Evolutionary conservation across 768 basidiomycete genomes (phyloP).

Genomic region (Mrakia blollopis): DNA sequence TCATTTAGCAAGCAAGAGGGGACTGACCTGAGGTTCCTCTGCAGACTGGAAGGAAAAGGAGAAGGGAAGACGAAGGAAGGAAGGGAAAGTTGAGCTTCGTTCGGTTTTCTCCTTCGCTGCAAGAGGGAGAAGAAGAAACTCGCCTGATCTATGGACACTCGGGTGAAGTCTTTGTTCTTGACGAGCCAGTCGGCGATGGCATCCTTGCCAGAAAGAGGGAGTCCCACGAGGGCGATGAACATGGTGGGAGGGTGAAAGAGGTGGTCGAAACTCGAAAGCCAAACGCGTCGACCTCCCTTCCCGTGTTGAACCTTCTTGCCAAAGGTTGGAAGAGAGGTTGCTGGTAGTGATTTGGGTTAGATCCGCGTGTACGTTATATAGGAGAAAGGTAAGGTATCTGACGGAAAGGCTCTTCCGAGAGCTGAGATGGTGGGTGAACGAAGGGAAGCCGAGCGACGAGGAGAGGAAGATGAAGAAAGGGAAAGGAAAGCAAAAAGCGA

Average conservation of each 20-base stretch:
- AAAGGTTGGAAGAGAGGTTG: too few species aligned
- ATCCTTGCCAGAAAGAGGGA: constrained; percentile 45
- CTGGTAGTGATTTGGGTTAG: too few species aligned
- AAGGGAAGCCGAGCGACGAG: too few species aligned
- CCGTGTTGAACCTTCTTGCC: too few species aligned
- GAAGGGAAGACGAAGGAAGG: background rate
- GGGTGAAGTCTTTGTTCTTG: constrained; percentile 40
- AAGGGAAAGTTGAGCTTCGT: constrained; percentile 7
- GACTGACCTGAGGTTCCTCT: background rate
- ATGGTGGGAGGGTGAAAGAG: background rate
- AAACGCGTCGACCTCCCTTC: background rate
- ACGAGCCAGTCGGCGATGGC: constrained; percentile 44
- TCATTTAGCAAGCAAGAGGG: too few species aligned
- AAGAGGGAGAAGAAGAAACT: background rate
- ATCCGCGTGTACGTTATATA: too few species aligned
- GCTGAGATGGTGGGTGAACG: too few species aligned
- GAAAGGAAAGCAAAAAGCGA: too few species aligned
- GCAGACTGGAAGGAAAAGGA: background rate
- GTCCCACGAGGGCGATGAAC: constrained; percentile 47
- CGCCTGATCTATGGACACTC: constrained; percentile 38
- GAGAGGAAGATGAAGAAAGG: too few species aligned
- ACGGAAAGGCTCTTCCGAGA: too few species aligned
- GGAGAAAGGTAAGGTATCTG: too few species aligned
- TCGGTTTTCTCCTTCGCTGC: too few species aligned
- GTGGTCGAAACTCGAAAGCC: background rate